Conservation (phyloP, 2,329 filamentous ascomycete species). For the Diaporthe nobilis region DNA sequence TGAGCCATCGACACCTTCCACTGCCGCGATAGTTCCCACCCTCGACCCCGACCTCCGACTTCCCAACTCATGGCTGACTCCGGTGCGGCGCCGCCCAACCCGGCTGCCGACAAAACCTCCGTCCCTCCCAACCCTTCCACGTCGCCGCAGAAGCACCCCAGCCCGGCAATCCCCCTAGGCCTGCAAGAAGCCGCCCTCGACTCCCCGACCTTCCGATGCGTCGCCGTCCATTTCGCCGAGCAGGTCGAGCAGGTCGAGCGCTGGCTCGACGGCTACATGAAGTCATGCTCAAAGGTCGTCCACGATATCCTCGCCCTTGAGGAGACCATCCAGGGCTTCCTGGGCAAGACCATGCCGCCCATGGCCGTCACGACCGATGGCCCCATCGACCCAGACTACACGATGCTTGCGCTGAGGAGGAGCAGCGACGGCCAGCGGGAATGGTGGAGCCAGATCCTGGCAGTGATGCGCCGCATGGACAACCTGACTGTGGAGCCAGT, state of each 20-base stretch:
- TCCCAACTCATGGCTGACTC: conserved; percentile 39
- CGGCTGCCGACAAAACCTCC: conserved; percentile 30
- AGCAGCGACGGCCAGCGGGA: conserved; percentile 89
- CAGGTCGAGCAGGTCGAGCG: conserved; percentile 92
- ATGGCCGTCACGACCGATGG: conserved; percentile 79
- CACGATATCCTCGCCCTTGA: conserved; percentile 82
- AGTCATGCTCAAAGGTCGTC: conserved; percentile 67
- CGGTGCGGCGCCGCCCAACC: conserved; percentile 23
- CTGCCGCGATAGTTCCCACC: conserved; percentile 26
- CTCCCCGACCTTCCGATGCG: conserved; percentile 94
- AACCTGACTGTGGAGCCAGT: conserved; percentile 85
- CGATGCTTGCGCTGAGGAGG: conserved; percentile 85
- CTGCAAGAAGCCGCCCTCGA: conserved; percentile 97
- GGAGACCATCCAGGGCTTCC: conserved; percentile 81
- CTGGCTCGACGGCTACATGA: conserved; percentile 82
- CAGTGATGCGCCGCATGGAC: conserved; percentile 84
- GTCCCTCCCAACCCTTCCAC: conserved; percentile 10
- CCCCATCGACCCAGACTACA: conserved; percentile 95
- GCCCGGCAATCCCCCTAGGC: conserved; percentile 77
- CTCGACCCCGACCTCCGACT: neutral
- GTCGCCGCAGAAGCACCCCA: conserved; percentile 43
- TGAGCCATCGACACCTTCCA: conserved; percentile 27
- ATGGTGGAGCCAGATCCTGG: conserved; percentile 85
- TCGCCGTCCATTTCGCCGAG: conserved; percentile 87
- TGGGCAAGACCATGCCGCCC: conserved; percentile 82